Base-by-base conservation (phyloP, 176 grass and related monocot species). In the Eragrostis nindensis region DNA sequence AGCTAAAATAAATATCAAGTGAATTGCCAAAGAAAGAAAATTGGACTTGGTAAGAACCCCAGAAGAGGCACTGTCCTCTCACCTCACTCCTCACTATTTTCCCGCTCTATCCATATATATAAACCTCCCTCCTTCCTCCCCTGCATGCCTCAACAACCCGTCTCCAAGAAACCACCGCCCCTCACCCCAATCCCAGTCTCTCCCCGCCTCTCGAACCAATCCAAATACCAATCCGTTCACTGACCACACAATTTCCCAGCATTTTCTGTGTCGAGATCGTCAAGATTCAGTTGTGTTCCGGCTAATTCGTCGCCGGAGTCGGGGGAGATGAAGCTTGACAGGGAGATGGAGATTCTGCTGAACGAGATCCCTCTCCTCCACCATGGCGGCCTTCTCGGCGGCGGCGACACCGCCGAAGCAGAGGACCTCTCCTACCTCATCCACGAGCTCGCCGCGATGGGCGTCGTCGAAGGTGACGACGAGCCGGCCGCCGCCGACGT, bases 281-380 rank as follows among this genome's bases (percentile, higher is more conserved):
- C n/a, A 59, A 59, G 78, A 62, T 83, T 55, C 6, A 50, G 48
- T 46, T 67, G 24, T 52, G 62, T 30, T 47, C 15, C 39, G 47
- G 62, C 67, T 26, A 5, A 11, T 63, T 64, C 63, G 4, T 39
- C 62, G 4, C 26, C 15, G 14, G 42, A 17, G 5, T 24, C 3
- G 13, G 6, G 42, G 57, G n/a, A 19, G 50, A 91, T 90, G 85
- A 93, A 89, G 72, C 38, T 93, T 4, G 91, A 93, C 50, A 80
- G 56, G 83, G 94, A 97, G 81, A 97, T 93, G 88, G 94, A 97
- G 83, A 80, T 91, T 81, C 82, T 93, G 41, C 87, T 97, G 26
- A 80, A 93, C 40, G 88, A 97, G 83, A 93, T 97, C 75, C 88
- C 86, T 11, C 80, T 72, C 76, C 79, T 77, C 29, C 71, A 84